Base-by-base conservation (phyloP, 2,329 filamentous ascomycete species). In the Sarocladium brachiariae region DNA sequence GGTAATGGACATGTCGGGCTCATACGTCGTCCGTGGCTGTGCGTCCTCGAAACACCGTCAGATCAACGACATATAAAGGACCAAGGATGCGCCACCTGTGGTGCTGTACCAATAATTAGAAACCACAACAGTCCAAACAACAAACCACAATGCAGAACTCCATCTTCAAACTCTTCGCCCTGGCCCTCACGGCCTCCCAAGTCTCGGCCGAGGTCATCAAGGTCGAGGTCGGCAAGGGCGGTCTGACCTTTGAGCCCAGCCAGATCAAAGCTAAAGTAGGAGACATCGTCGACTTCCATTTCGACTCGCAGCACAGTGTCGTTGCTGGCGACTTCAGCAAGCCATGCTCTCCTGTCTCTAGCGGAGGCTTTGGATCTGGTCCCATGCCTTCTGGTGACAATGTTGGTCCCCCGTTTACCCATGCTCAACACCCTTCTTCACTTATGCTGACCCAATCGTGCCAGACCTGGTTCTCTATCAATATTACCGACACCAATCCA, bases 211-310 rank as follows among this genome's bases (percentile, higher is more conserved):
- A 65, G 53, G 65, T 58, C 23, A 62, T 67, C 57, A 62, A 59
- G 38, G 62, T 70, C 51, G 65, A 59, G 14, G 65, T 65, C 24
- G 63, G 57, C 46, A 59, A 56, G 43, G 58, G 60, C 54, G 39
- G 39, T 25, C 19, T 43, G 8, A 58, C 54, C 33, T 70, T 70
- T 50, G 57, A 62, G 24, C 67, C 68, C 5, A 58, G 65, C 14
- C 59, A 57, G 18, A 50, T 66, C 52, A 55, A 56, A 11, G 66
- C 68, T 35, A 55, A 60, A 5, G 52, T 60, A 39, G 65, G 63
- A 11, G 68, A 69, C 51, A 49, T 66, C n/a, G 53, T 70, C 37
- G 65, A 68, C 55, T 70, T 70, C 49, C 62, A 62, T 43, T 70
- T 70, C 31, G 57, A 64, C 48, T 56, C 58, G 49, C 65, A 69